Evolutionary conservation across 495 filamentous ascomycete species (phyloP), one percentile per base, ranked within the genome.

Genomic region (Podospora conica): DNA sequence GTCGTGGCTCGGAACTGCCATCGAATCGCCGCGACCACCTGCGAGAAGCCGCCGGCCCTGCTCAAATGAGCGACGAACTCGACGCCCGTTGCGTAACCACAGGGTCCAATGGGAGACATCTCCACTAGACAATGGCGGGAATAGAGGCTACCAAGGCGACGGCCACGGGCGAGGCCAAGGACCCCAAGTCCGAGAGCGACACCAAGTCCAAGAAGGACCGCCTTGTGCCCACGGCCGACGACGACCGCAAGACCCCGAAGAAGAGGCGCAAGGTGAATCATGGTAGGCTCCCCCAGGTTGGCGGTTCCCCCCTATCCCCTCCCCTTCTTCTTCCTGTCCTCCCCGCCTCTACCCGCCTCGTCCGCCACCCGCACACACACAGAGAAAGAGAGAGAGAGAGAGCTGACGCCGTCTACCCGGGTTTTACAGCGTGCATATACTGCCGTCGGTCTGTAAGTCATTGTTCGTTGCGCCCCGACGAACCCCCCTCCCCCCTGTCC

Each of bases 241-340:
- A 77, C 73, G 67, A 74, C 73, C 78, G 75, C 74, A 83, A 81
- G 79, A 91, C 88, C 73, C 88, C 91, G 22, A 96, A 95, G 84
- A 98, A 97, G 86, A 86, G 96, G 80, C 90, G 93, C 81, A 99
- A 99, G 84, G 95, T 99, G 73, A 98, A 97, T 86, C 96, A 99
- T 85, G 95, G 94, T 96, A 86, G 87, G 61, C 77, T 74, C 72
- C 73, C 66, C 66, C 68, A n/a, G n/a, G 54, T 29, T 67, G 71
- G 59, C 3, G 20, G 67, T 72, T 68, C 22, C 56, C 65, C 61
- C 21, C 66, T 64, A 33, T 27, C 64, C 65, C 18, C 71, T 60
- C 63, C 74, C 72, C 61, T 40, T 69, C 59, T 62, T 61, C 60
- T 62, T 59, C 68, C 64, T 68, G 70, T 54, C 56, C 60, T 53